Evolutionary conservation across 768 basidiomycete species (phyloP), one percentile per base, ranked within the genome.

Genomic region (Boletus vermiculosoides): DNA sequence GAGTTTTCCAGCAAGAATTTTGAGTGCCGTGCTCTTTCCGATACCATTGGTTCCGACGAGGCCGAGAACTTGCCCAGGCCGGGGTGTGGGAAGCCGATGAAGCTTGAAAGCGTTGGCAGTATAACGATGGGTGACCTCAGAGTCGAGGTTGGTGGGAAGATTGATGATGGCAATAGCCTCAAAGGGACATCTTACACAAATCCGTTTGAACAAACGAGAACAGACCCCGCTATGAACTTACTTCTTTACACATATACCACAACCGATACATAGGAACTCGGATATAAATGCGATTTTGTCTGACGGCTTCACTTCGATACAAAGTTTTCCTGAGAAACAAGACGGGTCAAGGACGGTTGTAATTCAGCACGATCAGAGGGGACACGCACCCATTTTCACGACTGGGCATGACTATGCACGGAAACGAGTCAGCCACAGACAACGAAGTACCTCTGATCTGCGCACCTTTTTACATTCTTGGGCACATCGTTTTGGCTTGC

Each of bases 201-300:
- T 40, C n/a, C 4, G 18, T 51, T 48, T 56, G 30, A 62, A 56
- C 23, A 28, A 39, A 51, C 13, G 25, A 31, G 53, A 48, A 13
- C 15, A 57, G 52, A 48, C 0, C 37, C 33, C 41, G 44, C 18
- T 34, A 48, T 28, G 22, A 33, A 77, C 88, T 71, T 68, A 97
- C 96, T 98, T 99, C 78, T 98, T 98, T 34, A 98, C 95, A 72
- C 97, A 99, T 68, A 99, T 98, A 90, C 97, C 97, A 74, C 97
- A 99, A 66, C 97, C 97, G 59, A 99, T 99, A 72, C 97, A 99
- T 54, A 99, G 80, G 72, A 96, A 94, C 73, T 99, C 97, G 28
- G 97, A 98, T 76, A 99, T 91, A 82, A 95, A 98, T 2, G 97
- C 90, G 74, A 98, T 97, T 80, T 98, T 98, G 77, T 97, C 95